Base-by-base conservation (phyloP, 768 basidiomycete species). In the Mycena polygramma region DNA sequence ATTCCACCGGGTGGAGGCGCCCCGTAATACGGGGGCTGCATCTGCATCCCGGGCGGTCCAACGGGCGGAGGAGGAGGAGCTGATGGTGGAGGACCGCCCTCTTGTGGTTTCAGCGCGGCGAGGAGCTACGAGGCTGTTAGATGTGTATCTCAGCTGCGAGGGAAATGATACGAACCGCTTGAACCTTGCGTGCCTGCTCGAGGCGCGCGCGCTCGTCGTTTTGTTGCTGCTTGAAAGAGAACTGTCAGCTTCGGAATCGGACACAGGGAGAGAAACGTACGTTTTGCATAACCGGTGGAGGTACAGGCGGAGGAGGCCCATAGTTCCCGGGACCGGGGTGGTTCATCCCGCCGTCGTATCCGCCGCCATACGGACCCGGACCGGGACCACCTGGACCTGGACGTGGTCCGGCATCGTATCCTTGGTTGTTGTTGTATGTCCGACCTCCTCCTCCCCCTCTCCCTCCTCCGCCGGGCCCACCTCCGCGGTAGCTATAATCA, bases 141-240 rank as follows among this genome's bases (percentile, higher is more conserved):
- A 26, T 55, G 26, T 9, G 37, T 43, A 24, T 36, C 20, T 13
- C 14, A 17, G 11, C 45, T 20, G 43, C 1, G 9, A 59, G 57
- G 20, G 37, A 59, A 48, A 36, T 54, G 15, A 22, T 19, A 73
- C 79, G 15, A 68, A 90, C 89, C 75, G 95, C 93, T 77, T 96
- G 95, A 11, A 96, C 94, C 79, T 89, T 92, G 64, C 91, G 89
- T 10, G 95, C 94, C 84, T 96, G 93, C 75, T 97, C 95, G 22
- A 97, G 83, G 15, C 95, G 92, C 58, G 96, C 94, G 67, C 95
- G 92, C 58, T 96, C 94, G 67, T 96, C 94, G 14, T 83, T 79
- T 48, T 85, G 82, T 88, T 90, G 82, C 88, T 90, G 70, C 65
- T 63, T 49, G 41, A 57, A 26, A 46, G 24, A 51, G 13, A 41